Conservation (phyloP, 2,329 filamentous ascomycete genomes). For the Diaporthe ilicicola region DNA sequence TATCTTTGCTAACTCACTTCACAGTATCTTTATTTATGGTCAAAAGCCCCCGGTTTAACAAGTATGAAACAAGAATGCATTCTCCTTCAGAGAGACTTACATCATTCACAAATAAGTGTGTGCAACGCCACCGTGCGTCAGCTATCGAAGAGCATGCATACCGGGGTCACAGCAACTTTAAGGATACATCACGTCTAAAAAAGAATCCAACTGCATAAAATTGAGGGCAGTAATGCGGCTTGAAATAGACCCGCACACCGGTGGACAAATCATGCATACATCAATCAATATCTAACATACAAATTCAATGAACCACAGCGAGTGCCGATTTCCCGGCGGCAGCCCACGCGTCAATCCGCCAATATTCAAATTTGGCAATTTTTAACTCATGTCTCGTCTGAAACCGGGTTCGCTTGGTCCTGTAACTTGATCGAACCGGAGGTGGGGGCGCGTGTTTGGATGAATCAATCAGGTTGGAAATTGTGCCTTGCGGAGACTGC, state of each 20-base stretch:
- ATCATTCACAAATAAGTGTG: not conserved
- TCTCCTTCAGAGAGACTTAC: not conserved
- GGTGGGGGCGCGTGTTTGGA: not conserved
- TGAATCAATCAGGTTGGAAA: not conserved
- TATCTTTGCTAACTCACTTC: not conserved
- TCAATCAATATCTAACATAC: not conserved
- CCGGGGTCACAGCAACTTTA: not conserved
- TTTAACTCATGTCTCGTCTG: not conserved
- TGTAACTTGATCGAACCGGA: not conserved
- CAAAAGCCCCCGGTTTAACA: not conserved
- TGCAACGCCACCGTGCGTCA: not conserved
- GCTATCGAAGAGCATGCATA: not conserved
- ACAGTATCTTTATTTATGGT: constrained; percentile 6
- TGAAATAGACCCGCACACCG: no score
- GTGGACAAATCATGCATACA: not conserved
- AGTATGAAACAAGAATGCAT: no score
- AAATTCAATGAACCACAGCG: not conserved
- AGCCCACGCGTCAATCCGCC: not conserved
- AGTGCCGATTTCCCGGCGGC: not conserved
- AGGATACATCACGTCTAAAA: not conserved
- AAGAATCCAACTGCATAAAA: no score
- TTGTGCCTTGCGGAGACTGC: not conserved
- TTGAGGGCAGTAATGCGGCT: not conserved
- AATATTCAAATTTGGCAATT: not conserved
- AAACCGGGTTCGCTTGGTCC: not conserved